Conservation (phyloP, 371 early-diverging fungal genomes). For the Syncephalis plumigaleata region DNA sequence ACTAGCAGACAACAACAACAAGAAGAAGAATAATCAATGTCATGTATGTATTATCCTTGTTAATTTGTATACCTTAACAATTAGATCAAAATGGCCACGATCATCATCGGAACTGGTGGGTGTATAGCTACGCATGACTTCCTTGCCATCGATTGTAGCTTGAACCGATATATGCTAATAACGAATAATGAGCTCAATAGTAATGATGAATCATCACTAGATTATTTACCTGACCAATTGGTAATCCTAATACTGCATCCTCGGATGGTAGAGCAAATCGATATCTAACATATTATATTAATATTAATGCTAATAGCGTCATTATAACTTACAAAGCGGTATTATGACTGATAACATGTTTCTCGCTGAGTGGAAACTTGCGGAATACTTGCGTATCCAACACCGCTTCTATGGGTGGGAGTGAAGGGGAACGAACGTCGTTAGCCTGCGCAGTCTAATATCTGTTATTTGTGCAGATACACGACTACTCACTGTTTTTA, state of each 20-base stretch:
- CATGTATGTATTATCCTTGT: not conserved
- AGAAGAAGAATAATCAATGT: not conserved
- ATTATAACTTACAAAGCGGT: constrained; percentile 73
- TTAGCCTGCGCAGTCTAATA: too few species aligned
- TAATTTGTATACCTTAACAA: constrained; percentile 70
- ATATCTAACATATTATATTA: constrained; percentile 31
- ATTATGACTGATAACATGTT: constrained; percentile 59
- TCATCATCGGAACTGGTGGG: constrained; percentile 76
- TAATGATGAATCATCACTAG: not conserved
- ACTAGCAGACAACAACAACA: too few species aligned
- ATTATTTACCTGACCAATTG: constrained; percentile 56
- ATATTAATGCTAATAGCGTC: not conserved
- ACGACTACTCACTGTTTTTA: too few species aligned
- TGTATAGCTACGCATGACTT: constrained; percentile 80
- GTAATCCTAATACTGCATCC: constrained; percentile 59
- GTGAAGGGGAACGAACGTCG: too few species aligned
- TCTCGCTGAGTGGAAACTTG: constrained; percentile 60
- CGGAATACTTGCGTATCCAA: constrained; percentile 60
- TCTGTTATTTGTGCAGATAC: too few species aligned
- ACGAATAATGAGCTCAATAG: not conserved
- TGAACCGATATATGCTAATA: constrained; percentile 74
- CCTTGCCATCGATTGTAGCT: constrained; percentile 73
- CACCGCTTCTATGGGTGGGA: constrained; percentile 19
- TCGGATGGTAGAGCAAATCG: constrained; percentile 62
- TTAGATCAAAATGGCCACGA: constrained; percentile 72